Percentiles rank a stretch among this genome's conserved stretches.
phyloP scores from a whole-genome alignment of 2,329 filamentous ascomycete species.

The Fusarium secorum region DNA sequence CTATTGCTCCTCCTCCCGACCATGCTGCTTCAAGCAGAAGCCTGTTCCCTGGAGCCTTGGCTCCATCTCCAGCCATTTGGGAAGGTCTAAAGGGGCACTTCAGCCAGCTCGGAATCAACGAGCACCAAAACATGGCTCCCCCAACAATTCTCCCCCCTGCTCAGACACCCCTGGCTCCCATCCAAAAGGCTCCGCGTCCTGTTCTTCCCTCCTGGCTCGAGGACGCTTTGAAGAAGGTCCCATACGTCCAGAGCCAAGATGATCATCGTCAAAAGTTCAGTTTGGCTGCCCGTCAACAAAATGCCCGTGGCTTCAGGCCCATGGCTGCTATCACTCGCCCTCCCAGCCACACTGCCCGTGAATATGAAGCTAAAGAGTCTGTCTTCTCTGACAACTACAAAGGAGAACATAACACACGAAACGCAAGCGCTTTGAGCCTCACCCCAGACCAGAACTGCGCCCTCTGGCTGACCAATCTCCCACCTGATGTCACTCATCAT shows the following conservation, averaged over 20 bases:
- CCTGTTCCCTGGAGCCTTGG: not conserved
- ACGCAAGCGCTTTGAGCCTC: slow-evolving; percentile 48
- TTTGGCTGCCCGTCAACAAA: not conserved
- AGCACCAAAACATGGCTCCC: not conserved
- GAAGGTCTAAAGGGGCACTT: slow-evolving; percentile 11
- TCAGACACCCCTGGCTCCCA: not conserved
- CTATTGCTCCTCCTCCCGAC: not conserved
- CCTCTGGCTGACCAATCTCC: slow-evolving; percentile 62
- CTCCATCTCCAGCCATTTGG: slow-evolving; percentile 23
- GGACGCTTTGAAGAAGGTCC: not conserved
- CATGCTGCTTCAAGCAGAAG: not conserved
- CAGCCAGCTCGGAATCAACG: not conserved
- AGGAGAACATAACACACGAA: slow-evolving; percentile 48
- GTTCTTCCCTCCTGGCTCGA: slow-evolving; percentile 1
- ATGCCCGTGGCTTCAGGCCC: slow-evolving; percentile 32
- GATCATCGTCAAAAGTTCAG: not conserved
- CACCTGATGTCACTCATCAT: slow-evolving; percentile 51
- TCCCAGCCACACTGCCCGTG: not conserved
- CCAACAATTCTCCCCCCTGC: not conserved
- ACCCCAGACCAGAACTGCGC: slow-evolving; percentile 54
- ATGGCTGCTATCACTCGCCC: slow-evolving; percentile 32
- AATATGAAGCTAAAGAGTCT: not conserved
- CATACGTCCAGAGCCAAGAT: not conserved
- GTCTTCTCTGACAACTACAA: slow-evolving; percentile 48
- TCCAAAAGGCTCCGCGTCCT: not conserved